Evolutionary conservation across 805 yeast genomes (phyloP).

Genomic region (Schizosaccharomyces osmophilus): DNA sequence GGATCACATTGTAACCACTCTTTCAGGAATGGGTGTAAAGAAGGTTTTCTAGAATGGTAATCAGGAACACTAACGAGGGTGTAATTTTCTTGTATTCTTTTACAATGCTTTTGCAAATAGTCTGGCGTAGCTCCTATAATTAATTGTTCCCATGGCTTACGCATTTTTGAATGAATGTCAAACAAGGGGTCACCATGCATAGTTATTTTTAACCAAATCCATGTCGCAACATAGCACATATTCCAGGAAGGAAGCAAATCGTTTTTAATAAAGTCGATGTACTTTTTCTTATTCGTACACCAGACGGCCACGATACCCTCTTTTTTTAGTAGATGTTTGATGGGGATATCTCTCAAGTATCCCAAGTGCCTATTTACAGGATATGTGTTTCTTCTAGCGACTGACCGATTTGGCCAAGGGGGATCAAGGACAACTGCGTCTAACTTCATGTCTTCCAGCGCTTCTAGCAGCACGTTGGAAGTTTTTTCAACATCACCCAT

Average conservation of each 20-base stretch:
- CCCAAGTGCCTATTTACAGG: background rate
- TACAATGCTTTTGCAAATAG: background rate
- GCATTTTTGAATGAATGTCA: background rate
- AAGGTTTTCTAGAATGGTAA: background rate
- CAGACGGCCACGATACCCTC: background rate
- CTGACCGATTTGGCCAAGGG: background rate
- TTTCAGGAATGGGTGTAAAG: background rate
- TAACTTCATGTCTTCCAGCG: background rate
- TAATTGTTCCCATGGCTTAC: slow-evolving; percentile 2
- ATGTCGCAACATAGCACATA: background rate
- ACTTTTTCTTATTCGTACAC: background rate
- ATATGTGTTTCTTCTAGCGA: background rate
- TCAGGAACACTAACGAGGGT: background rate
- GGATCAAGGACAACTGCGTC: background rate
- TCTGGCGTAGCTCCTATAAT: background rate
- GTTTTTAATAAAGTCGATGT: background rate
- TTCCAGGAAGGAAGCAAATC: background rate
- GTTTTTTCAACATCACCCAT: background rate
- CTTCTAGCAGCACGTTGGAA: background rate
- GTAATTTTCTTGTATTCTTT: background rate
- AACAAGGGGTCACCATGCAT: background rate
- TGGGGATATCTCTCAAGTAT: background rate
- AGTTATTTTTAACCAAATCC: slow-evolving; percentile 1
- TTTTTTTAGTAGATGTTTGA: background rate
- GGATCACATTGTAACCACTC: background rate